Base-by-base conservation (phyloP, 2,329 filamentous ascomycete genomes). In the Diaporthe ilicicola region DNA sequence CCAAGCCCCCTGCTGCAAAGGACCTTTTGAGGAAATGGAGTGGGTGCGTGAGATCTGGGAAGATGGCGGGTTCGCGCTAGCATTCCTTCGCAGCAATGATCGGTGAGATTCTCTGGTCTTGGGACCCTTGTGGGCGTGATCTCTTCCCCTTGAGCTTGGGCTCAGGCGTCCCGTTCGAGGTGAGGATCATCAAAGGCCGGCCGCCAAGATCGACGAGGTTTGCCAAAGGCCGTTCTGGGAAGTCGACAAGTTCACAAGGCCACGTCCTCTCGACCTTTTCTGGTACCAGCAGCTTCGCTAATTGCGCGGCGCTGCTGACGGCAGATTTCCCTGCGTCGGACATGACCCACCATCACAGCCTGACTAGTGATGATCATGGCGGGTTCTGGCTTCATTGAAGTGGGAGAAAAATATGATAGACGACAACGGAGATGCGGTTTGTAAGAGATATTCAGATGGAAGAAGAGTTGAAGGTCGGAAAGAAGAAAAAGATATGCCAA, bases 261-360 rank as follows among this genome's bases (percentile, higher is more conserved):
- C 50, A 46, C 0, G 9, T 4, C 19, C 42, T n/a, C 29, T 17
- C 27, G 4, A 8, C 42, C 17, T 34, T 15, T 17, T 17, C 13
- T 62, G 59, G 44, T 8, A 50, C n/a, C 44, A 22, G n/a, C 59
- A 50, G 59, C 59, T 44, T 50, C 39, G 44, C 42, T 48, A 48
- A 27, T 19, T 64, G 59, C 59, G 29, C 59, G 59, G 42, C 59
- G 59, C 12, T 64, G 59, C 59, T 64, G 59, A 64, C 59, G 17
- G 59, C 44, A 64, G 42, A 34, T 37, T 24, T 64, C 44, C 44
- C 29, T 34, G 59, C 44, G 44, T 19, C 29, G 46, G 27, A 29
- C n/a, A 32, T n/a, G 24, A 24, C 15, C 39, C 56, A 61, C 17
- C 56, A 46, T 61, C 29, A n/a, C 29, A 64, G 59, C 59, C 44